These are phyloP conservation scores for Quercus phellos DNA, from an alignment of 331 rosid species.

Conservation along the genomic window DNA sequence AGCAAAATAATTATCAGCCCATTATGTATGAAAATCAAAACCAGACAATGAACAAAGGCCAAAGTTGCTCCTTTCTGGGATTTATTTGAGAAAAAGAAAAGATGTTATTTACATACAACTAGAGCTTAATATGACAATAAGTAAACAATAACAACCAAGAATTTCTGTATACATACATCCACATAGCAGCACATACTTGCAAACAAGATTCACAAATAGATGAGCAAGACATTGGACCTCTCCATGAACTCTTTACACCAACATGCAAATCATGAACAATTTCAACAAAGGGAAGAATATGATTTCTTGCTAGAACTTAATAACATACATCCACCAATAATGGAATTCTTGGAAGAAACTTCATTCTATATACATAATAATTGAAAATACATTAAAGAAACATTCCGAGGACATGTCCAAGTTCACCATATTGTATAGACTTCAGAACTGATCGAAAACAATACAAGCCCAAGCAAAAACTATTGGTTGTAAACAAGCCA, in stretches of 20 bases:
- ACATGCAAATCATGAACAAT: neutral
- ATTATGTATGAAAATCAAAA: conserved; percentile 25
- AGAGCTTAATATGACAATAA: neutral
- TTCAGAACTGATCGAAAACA: conserved; percentile 11
- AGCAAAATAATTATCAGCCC: conserved; percentile 19
- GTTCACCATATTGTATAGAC: conserved; percentile 3
- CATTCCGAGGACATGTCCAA: conserved; percentile 8
- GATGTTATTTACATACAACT: neutral
- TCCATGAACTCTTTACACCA: no score
- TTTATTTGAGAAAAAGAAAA: neutral
- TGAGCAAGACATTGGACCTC: neutral
- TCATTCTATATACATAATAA: conserved; percentile 11
- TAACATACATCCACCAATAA: neutral
- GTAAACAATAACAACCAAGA: neutral
- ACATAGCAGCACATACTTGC: neutral
- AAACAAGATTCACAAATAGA: neutral
- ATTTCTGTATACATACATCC: neutral
- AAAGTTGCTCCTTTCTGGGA: conserved; percentile 2
- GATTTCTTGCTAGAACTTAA: neutral
- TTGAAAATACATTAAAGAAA: neutral
- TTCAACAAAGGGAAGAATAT: neutral
- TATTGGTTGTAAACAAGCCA: neutral
- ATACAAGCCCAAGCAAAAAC: neutral
- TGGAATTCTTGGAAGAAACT: neutral
- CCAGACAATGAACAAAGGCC: conserved; percentile 1